phyloP scores from a whole-genome alignment of 2,329 filamentous ascomycete genomes.

The Pseudocercospora pini-densiflorae region DNA sequence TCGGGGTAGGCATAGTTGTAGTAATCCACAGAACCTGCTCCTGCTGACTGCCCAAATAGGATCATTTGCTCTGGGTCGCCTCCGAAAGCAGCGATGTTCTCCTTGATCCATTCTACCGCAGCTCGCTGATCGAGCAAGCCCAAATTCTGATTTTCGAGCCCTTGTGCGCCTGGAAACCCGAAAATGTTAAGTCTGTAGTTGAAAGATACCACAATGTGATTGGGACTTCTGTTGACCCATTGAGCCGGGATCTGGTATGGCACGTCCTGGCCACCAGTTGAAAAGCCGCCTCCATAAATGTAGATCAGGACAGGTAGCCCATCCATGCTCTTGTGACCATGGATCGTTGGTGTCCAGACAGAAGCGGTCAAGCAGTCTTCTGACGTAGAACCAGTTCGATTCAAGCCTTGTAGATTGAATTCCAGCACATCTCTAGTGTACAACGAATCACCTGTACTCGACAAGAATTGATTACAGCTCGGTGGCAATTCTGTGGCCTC shows the following conservation, averaged over 20 bases:
- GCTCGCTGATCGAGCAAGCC: slow-evolving; percentile 59
- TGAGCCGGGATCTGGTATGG: slow-evolving; percentile 49
- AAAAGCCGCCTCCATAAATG: slow-evolving; percentile 55
- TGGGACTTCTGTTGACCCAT: slow-evolving; percentile 47
- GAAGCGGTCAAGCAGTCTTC: slow-evolving; percentile 56
- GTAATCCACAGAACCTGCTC: slow-evolving; percentile 31
- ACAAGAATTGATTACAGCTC: slow-evolving; percentile 36
- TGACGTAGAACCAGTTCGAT: slow-evolving; percentile 34
- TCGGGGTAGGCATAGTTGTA: slow-evolving; percentile 40
- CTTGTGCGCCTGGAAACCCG: slow-evolving; percentile 46
- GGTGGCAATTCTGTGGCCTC: slow-evolving; percentile 33
- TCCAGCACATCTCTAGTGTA: slow-evolving; percentile 37
- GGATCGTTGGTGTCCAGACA: slow-evolving; percentile 49
- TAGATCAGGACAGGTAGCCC: slow-evolving; percentile 52
- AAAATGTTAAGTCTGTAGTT: slow-evolving; percentile 52
- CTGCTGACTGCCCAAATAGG: slow-evolving; percentile 35
- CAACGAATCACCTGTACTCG: slow-evolving; percentile 23
- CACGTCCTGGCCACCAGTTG: slow-evolving; percentile 49
- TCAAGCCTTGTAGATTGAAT: slow-evolving; percentile 38
- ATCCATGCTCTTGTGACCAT: not conserved
- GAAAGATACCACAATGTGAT: slow-evolving; percentile 46
- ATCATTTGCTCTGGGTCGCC: slow-evolving; percentile 43
- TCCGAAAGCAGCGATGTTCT: slow-evolving; percentile 57
- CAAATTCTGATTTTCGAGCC: slow-evolving; percentile 45
- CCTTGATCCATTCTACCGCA: slow-evolving; percentile 57